These are phyloP conservation scores for Scheffersomyces amazonensis DNA, from an alignment of 805 yeast genomes.

Conservation along the genomic window DNA sequence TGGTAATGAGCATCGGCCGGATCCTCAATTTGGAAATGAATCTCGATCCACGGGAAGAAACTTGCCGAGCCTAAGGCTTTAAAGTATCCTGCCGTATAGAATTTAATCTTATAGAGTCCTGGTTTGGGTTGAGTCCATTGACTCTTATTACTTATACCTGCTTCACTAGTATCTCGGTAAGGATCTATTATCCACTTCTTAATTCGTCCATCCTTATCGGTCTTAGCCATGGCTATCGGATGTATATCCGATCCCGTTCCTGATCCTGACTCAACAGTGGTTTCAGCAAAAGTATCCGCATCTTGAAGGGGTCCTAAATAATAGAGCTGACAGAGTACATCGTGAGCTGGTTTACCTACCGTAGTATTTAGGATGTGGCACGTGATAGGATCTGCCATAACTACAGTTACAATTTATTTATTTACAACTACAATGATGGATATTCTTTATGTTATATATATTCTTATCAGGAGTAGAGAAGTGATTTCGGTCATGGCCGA, in stretches of 20 bases:
- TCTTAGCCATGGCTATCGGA: conserved; percentile 66
- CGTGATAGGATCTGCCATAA: conserved; percentile 56
- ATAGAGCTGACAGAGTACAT: conserved; percentile 67
- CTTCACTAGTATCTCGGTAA: conserved; percentile 10
- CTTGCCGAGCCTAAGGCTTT: conserved; percentile 38
- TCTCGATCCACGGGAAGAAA: conserved; percentile 87
- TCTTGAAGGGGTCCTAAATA: conserved; percentile 25
- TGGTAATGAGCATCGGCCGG: conserved; percentile 84
- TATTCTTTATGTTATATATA: too few species aligned
- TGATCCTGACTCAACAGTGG: conserved; percentile 21
- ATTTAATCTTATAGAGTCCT: conserved; percentile 74
- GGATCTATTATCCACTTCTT: conserved; percentile 60
- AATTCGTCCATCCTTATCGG: conserved; percentile 82
- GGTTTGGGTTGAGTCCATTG: conserved; percentile 49
- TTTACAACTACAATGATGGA: too few species aligned
- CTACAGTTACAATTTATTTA: too few species aligned
- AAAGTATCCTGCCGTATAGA: conserved; percentile 72
- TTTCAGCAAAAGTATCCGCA: conserved; percentile 17
- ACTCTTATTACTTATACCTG: conserved; percentile 5
- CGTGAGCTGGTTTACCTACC: conserved; percentile 74
- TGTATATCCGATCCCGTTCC: too few species aligned
- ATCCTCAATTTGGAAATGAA: conserved; percentile 61
- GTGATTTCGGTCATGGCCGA: too few species aligned
- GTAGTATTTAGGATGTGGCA: conserved; percentile 90
- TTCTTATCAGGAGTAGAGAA: too few species aligned